Evolutionary conservation across 768 basidiomycete genomes (phyloP), one percentile per base, ranked within the genome.

Genomic region (Neoboletus brunneissimus): DNA sequence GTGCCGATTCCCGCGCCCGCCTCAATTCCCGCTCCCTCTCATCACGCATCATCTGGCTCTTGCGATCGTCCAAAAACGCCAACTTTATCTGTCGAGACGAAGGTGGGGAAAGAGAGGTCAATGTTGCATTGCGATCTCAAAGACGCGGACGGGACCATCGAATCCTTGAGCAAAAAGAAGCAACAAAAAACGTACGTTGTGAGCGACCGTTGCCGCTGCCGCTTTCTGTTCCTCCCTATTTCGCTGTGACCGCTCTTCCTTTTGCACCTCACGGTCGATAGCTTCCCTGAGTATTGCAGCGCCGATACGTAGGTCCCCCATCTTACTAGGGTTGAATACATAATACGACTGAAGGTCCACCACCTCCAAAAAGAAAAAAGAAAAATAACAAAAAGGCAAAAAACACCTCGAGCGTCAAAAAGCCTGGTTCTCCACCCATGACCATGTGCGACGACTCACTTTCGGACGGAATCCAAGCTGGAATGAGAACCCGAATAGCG

Each of bases 11-110:
- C 46, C 76, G 74, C 42, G 78, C 79, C 53, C 65, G 74, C 43
- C 83, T 73, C 48, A 68, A 73, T 57, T 82, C 74, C 65, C 72
- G 80, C 59, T 92, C 89, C 60, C 82, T 76, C 63, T 86, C 75
- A 56, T 90, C 84, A 9, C 70, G 71, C 56, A 80, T 51, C 62
- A 72, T 68, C 64, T 84, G 86, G 1, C 74, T 71, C 64, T 77
- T 86, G 49, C 91, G 80, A 66, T 94, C 91, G 46, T 94, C 91
- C 64, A 91, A 77, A 67, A 83, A 92, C 2, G 86, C 86, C 48
- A 91, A 71, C 67, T 85, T 89, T n/a, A 88, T 84, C 91, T 92
- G 59, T 43, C 18, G 11, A 38, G 18, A 10, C 13, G 10, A 18
- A 12, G 13, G 16, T 7, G 1, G 20, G 9, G 10, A 18, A 12